These are phyloP conservation scores for Clarireedia homoeocarpa DNA, from an alignment of 2,329 filamentous ascomycete genomes.

Conservation along the genomic window DNA sequence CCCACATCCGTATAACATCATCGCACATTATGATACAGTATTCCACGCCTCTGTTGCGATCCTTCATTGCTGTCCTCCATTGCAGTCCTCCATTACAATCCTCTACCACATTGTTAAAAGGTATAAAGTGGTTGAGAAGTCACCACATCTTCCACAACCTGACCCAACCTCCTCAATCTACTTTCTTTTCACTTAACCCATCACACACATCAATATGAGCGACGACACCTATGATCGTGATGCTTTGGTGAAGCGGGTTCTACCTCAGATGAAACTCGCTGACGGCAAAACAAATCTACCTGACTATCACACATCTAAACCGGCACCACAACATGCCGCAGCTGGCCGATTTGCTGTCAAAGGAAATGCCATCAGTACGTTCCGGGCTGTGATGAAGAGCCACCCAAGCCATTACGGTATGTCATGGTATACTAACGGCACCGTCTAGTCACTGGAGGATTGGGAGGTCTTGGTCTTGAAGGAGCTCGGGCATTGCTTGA, in stretches of 20 bases:
- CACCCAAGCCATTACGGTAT: too few relatives aligned
- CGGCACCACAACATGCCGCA: not conserved
- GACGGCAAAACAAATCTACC: not conserved
- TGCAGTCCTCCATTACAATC: too few relatives aligned
- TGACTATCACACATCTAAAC: not conserved
- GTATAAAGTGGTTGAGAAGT: too few relatives aligned
- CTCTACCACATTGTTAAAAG: too few relatives aligned
- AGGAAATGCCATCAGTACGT: constrained; percentile 7
- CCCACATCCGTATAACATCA: too few relatives aligned
- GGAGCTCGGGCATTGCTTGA: constrained; percentile 57
- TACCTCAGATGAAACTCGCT: constrained; percentile 7
- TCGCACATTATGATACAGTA: too few relatives aligned
- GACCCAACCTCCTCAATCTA: not conserved
- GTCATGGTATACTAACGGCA: not conserved
- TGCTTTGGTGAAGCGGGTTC: not conserved
- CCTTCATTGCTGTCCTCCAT: too few relatives aligned
- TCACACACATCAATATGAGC: not conserved
- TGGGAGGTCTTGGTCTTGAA: constrained; percentile 53
- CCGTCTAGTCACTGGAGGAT: constrained; percentile 50
- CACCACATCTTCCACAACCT: too few relatives aligned
- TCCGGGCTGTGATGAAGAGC: too few relatives aligned
- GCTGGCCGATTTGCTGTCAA: not conserved
- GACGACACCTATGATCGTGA: not conserved
- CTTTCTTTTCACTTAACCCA: not conserved
- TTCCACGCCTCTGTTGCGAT: too few relatives aligned